Evolutionary conservation across 140 eudicot genomes (phyloP), one percentile per base, ranked within the genome.

Genomic region (Oenanthe javanica): DNA sequence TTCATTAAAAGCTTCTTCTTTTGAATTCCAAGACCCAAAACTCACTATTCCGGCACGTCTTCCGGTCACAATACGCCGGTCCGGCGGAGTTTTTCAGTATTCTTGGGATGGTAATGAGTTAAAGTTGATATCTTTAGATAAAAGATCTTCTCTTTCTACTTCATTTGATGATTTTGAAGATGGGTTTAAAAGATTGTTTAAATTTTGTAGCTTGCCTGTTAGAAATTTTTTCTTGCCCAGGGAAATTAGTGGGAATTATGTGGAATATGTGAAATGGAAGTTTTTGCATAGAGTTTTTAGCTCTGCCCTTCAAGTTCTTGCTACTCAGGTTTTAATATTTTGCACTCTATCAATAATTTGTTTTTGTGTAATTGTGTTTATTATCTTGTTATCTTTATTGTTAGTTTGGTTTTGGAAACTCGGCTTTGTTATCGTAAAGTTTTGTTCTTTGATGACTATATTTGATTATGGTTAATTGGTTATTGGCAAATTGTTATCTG

Each of bases 251-350:
- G 89, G 76, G n/a, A 90, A 88, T 87, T 92, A 94, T 83, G 54
- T 94, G 67, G 89, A 90, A 70, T 94, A 94, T 87, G 98, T 94
- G 72, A 94, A 94, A 79, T 94, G 98, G 98, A 94, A 94, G 86
- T 88, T 92, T 72, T 87, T 94, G 90, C 98, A 94, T 81, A 83
- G 98, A 79, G 97, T 94, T 55, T 94, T 88, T 81, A 90, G 98
- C 87, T 92, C 97, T 81, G 96, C 98, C 10, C 97, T 94, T 84
- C 98, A 94, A 73, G 98, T 94, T 84, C 97, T 94, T 80, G 98
- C 98, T 51, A 94, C 98, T 72, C 98, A 94, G 98, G 98, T 94
- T 85, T 12, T n/a, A 13, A 48, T 76, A 27, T 81, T 10, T 63
- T 77, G 25, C 23, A 13, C 16, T 31, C 52, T 10, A 18, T 42